phyloP scores from a whole-genome alignment of 805 yeast genomes.

The Suhomyces sp. region DNA sequence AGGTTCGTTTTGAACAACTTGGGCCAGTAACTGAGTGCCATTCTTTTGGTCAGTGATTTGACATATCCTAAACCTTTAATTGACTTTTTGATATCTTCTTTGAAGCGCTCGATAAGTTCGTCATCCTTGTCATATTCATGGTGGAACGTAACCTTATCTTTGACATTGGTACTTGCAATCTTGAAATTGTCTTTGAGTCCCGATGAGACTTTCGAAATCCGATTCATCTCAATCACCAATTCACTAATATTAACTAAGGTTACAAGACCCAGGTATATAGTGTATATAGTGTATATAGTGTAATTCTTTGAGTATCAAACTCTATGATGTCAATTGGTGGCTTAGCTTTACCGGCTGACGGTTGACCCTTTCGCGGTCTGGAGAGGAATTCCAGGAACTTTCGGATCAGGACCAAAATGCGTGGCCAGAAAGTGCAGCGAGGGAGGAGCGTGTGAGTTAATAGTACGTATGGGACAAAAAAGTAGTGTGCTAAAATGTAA shows the following conservation, averaged over 20 bases:
- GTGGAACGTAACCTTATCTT: conserved; percentile 8
- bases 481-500: neutral
- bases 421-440: neutral
- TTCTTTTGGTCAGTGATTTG: conserved; percentile 21
- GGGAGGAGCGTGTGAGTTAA: neutral
- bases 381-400: neutral
- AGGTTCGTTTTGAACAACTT: conserved; percentile 30
- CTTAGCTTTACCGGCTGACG: neutral
- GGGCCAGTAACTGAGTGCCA: conserved; percentile 26
- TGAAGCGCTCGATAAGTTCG: conserved; percentile 12
- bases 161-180: conserved; percentile 9
- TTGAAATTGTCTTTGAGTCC: conserved; percentile 13
- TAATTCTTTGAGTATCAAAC: neutral
- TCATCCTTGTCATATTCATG: conserved; percentile 10
- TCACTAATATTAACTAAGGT: neutral
- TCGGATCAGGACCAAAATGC: neutral
- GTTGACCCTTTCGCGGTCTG: neutral
- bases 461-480: neutral
- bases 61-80: conserved; percentile 45
- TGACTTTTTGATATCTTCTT: conserved; percentile 16
- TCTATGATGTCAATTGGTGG: neutral
- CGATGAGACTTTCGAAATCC: conserved; percentile 7
- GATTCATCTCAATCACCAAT: conserved; percentile 5
- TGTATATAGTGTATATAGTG: too few relatives aligned
- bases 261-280: neutral